Conservation (phyloP, 495 filamentous ascomycete genomes). For the Xylaria palmicola region DNA sequence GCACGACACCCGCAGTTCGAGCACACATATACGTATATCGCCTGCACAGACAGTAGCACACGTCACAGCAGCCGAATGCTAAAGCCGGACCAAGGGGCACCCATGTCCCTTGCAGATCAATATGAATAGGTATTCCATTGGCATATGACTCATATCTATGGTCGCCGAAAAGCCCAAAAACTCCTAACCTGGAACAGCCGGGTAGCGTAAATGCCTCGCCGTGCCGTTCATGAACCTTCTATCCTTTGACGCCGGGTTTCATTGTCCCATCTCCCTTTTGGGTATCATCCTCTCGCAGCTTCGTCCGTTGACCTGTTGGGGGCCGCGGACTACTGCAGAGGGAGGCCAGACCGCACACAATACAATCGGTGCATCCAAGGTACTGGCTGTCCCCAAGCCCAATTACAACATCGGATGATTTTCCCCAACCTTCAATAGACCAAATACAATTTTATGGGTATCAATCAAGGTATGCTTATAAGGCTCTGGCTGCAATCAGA, state of each 20-base stretch:
- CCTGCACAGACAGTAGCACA: background rate
- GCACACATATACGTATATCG: background rate
- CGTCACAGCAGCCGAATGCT: background rate
- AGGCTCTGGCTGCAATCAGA: slow-evolving; percentile 8
- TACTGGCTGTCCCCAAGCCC: background rate
- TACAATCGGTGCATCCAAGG: background rate
- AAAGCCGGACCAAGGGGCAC: no score
- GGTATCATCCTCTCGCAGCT: background rate
- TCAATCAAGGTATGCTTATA: slow-evolving; percentile 14
- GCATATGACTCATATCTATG: background rate
- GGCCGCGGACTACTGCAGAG: background rate
- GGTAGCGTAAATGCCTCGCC: background rate
- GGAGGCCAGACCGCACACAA: background rate
- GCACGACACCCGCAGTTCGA: no score
- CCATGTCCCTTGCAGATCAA: no score
- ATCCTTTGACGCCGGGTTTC: slow-evolving; percentile 9
- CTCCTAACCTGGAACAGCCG: background rate
- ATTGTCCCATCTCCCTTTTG: slow-evolving; percentile 3
- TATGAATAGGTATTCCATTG: no score
- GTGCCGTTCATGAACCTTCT: slow-evolving; percentile 1
- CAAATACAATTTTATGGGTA: slow-evolving; percentile 15
- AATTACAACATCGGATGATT: slow-evolving; percentile 3
- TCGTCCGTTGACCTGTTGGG: background rate
- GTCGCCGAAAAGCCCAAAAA: background rate
- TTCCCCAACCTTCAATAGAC: background rate